Base-by-base conservation (phyloP, 192 early-diverging fungal genomes). In the Geranomyces michiganensis region DNA sequence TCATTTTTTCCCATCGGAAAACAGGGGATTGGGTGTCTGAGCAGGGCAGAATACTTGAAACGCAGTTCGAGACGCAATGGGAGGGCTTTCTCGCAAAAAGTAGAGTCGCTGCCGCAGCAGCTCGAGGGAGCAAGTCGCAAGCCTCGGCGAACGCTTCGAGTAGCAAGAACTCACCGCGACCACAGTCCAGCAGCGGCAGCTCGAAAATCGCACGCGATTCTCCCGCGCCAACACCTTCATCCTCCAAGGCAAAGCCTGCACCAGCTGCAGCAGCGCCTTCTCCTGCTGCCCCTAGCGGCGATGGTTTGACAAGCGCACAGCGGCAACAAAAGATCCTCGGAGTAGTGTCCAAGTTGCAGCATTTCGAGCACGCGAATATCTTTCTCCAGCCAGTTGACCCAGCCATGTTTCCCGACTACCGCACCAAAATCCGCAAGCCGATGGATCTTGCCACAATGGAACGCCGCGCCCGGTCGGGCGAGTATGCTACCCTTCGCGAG, bases 401-500 rank as follows among this genome's bases (percentile, higher is more conserved):
- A 17, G 56, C 30, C 30, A 41, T 81, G 24, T 67, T 75, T n/a
- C 70, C 81, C 17, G 74, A 79, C 76, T 88, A 88, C 66, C 71
- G 81, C 61, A 24, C 41, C 12, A 73, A 68, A 55, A 86, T 87
- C 62, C 86, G 86, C 51, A 81, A 84, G 44, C 92, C 92, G 8
- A 92, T 92, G 84, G 92, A 93, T 65, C 83, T 92, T 56, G 64
- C 73, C 4, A 92, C 91, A n/a, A 86, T 89, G 31, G 68, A 74
- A 19, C 72, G 78, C 32, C 92, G 91, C 63, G 64, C 91, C 24
- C 67, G 76, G 1, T 48, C 61, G 0, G 79, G 78, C 9, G 70
- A 77, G 64, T 92, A 92, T 65, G 66, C 60, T 14, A 75, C 78
- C 32, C 75, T 86, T 30, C 14, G 46, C 15, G 70, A 82, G 8